Base-by-base conservation (phyloP, 2,329 filamentous ascomycete species). In the Trichoderma atroviride region DNA sequence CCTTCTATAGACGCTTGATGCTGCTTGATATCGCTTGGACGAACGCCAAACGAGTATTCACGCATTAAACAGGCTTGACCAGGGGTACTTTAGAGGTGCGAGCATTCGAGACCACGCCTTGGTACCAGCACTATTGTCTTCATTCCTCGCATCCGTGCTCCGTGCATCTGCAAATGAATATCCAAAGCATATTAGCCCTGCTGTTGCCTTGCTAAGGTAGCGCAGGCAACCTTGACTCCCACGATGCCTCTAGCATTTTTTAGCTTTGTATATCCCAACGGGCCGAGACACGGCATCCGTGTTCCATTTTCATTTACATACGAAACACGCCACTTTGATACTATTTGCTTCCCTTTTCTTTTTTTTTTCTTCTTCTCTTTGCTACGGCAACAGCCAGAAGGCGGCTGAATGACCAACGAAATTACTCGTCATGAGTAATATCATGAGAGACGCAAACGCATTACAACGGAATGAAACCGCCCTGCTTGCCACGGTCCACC, bases 271-370 rank as follows among this genome's bases (percentile, higher is more conserved):
- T 59, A 33, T 52, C 63, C 63, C 63, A 67, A 58, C 37, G 55
- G 63, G 55, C 63, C 63, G 63, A 67, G 63, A 67, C 63, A 67
- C 58, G 53, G 37, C 63, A 58, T 59, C 63, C 63, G 63, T 67
- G 63, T 67, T 67, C 63, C 63, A 67, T 67, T 67, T 59, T 67
- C 63, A 67, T 67, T 67, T 67, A 22, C 63, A 59, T 24, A 52
- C 63, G 63, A 67, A 67, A 67, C 53, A 40, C 63, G 55, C 40
- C 58, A 52, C 55, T 22, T n/a, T 35, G 19, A 9, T 43, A 43
- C 5, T 43, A n/a, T n/a, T 9, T 43, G 40, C 40, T 43, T 43
- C 40, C 40, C 29, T 57, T 33, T 57, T 9, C 33, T 55, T 14
- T 29, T 29, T 19, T n/a, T n/a, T n/a, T n/a, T n/a, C 5, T 7